Base-by-base conservation (phyloP, 2,329 filamentous ascomycete genomes). In the Aspergillus eucalypticola region DNA sequence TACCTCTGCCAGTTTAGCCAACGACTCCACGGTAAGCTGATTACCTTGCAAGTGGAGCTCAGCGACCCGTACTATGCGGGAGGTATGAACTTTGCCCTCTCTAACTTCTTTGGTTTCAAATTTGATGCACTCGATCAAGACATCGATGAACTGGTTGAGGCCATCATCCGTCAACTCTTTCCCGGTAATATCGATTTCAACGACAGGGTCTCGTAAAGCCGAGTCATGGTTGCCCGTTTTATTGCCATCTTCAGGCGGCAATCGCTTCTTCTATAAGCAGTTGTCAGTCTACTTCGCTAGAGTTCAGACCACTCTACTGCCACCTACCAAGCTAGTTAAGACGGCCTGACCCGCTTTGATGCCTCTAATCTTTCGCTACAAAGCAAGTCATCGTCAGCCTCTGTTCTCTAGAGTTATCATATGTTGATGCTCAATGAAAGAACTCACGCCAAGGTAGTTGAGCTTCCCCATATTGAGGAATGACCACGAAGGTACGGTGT, bases 141-240 rank as follows among this genome's bases (percentile, higher is more conserved):
- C 79, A 53, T 75, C 71, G n/a, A 77, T 75, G 60, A 83, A 73
- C 13, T 75, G 72, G 2, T 60, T 62, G 10, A 82, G 73, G 8
- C 81, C 81, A 8, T 78, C 76, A 58, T 82, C 79, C 1, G 76
- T 78, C n/a, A 83, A 70, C 8, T 71, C 66, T 67, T 80, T 83
- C 38, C 73, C 73, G 3, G 76, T 73, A 13, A 81, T 70, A 56
- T 81, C 78, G 59, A 84, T 73, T 56, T 83, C 80, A 21, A 83
- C 61, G 13, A 67, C 59, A 5, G 73, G 70, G 55, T 77, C 72
- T 57, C 75, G 60, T 10, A 69, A 64, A 25, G 71, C 71, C 6
- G 69, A 65, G 59, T 67, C 11, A 35, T 35, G 32, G 32, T 11
- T 71, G 19, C 3, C 13, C 41, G 19, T 7, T 5, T 44, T 44